phyloP scores from a whole-genome alignment of 2,329 filamentous ascomycete species.

The Beauveria medogensis region DNA sequence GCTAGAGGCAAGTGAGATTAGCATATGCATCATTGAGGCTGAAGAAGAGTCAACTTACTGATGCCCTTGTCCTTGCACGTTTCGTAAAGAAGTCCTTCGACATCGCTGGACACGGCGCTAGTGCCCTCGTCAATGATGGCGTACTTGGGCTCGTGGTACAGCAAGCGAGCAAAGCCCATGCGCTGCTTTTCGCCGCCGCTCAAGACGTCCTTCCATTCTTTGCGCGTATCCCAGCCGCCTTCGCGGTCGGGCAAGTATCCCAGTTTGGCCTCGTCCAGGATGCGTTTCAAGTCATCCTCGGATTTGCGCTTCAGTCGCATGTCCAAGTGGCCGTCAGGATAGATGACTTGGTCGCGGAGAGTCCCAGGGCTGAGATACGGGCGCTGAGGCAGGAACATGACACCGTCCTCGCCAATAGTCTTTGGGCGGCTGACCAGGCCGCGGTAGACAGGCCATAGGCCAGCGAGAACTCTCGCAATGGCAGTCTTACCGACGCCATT shows the following conservation, averaged over 20 bases:
- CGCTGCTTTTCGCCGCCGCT: conserved; percentile 96
- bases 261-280: conserved; percentile 75
- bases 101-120: conserved; percentile 86
- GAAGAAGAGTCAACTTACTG: conserved; percentile 46
- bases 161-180: conserved; percentile 78
- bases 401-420: conserved; percentile 72
- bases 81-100: conserved; percentile 90
- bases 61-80: conserved; percentile 88
- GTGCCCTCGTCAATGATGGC: conserved; percentile 95
- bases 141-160: conserved; percentile 93
- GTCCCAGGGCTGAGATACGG: conserved; percentile 90
- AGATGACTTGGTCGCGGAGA: conserved; percentile 93
- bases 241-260: conserved; percentile 88
- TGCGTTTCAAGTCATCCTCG: conserved; percentile 68
- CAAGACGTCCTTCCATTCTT: conserved; percentile 98
- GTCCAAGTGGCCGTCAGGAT: conserved; percentile 88
- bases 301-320: conserved; percentile 76
- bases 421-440: conserved; percentile 86
- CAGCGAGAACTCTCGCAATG: conserved; percentile 78
- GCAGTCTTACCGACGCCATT: conserved; percentile 93
- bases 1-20: conserved; percentile 39
- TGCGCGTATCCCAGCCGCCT: conserved; percentile 92
- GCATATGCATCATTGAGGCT: not conserved
- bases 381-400: conserved; percentile 96
- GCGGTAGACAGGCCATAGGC: conserved; percentile 92